Evolutionary conservation across 2,329 filamentous ascomycete genomes (phyloP), one percentile per base, ranked within the genome.

Genomic region (Blastomyces percursus): DNA sequence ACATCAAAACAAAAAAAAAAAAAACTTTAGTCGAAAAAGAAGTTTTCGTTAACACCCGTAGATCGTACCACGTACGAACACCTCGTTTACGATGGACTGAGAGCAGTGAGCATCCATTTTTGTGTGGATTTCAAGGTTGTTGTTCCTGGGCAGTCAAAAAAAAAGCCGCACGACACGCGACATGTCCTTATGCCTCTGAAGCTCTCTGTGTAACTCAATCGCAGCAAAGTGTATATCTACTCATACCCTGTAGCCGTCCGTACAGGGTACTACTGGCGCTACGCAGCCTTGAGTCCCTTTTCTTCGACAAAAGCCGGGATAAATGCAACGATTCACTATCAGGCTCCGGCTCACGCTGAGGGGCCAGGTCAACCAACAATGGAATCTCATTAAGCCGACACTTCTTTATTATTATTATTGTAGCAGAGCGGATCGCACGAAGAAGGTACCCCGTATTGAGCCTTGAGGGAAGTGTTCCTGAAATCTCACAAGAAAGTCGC

Each of bases 271-370:
- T 32, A 27, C 57, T 48, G 42, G 21, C 19, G 42, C 48, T 59
- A 42, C 24, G n/a, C 57, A n/a, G 9, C 21, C 57, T 40, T 32
- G 27, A 24, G 8, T 21, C 46, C 8, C 42, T 44, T 38, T 38
- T 38, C 40, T 42, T 59, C 42, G 24, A n/a, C 57, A 59, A 32
- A 58, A 35, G 57, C 57, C 42, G 57, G 50, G 48, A 59, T 48
- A 12, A 21, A 24, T 21, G 40, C 27, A 27, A 50, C 57, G 16
- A 59, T 42, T 46, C 40, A 35, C 4, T 27, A 50, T n/a, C 38
- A 58, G 14, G n/a, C n/a, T 46, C 42, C 19, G 1, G 27, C 14
- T n/a, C 24, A 32, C 16, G 16, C 27, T 32, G 30, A 48, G 16
- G 27, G n/a, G 44, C 16, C 14, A 44, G 27, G 42, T 46, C 12